A percentile compares a stretch with the other conserved stretches of the same genome.
Evolutionary conservation across 2,329 filamentous ascomycete genomes (phyloP).

Genomic region (Davidsoniella eucalypti): DNA sequence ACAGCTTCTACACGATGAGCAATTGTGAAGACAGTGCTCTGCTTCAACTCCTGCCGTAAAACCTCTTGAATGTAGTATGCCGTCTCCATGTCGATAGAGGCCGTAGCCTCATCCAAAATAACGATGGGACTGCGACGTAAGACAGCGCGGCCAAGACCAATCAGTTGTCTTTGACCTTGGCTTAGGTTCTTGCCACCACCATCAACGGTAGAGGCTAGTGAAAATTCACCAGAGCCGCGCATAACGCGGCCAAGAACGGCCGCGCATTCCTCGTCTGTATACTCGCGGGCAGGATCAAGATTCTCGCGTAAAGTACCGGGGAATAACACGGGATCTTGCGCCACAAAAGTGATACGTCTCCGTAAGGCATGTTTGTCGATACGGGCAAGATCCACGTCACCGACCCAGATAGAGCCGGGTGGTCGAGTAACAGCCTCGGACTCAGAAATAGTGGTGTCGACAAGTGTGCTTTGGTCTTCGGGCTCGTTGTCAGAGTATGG

Average conservation of each 20-base stretch:
- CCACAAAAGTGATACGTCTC: conserved; percentile 43
- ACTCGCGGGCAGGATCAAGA: conserved; percentile 49
- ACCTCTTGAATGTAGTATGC: conserved; percentile 41
- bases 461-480: not conserved
- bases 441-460: conserved; percentile 3
- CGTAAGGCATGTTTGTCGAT: conserved; percentile 40
- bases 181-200: conserved; percentile 44
- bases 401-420: conserved; percentile 36
- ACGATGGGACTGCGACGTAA: conserved; percentile 43
- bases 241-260: conserved; percentile 39
- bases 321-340: conserved; percentile 47
- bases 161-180: conserved; percentile 45
- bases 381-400: conserved; percentile 32
- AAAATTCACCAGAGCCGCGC: conserved; percentile 20
- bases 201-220: conserved; percentile 35
- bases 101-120: conserved; percentile 48
- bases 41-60: conserved; percentile 34
- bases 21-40: conserved; percentile 48
- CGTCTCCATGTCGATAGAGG: conserved; percentile 43
- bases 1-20: conserved; percentile 50
- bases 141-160: conserved; percentile 43
- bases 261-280: conserved; percentile 33
- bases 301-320: conserved; percentile 44
- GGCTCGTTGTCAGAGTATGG: conserved; percentile 5
- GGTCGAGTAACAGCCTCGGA: conserved; percentile 12